A percentile compares a stretch with the other conserved stretches of the same genome.
phyloP scores from a whole-genome alignment of 352 stramenopile genomes.

The Pythium utonaiense region DNA sequence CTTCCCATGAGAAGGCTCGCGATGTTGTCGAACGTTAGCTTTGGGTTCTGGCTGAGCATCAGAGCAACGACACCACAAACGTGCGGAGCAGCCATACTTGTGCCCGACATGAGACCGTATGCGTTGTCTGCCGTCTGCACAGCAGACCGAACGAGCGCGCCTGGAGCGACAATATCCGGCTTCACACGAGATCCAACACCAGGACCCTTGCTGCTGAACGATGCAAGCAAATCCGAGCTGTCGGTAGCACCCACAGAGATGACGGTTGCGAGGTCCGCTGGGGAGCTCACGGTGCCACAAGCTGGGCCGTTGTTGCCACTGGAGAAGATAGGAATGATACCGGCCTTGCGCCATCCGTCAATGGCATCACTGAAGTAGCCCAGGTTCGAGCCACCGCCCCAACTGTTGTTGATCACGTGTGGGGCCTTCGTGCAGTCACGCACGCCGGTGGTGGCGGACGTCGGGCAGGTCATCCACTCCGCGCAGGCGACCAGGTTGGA shows the following conservation, averaged over 20 bases:
- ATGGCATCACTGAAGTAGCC: slow-evolving; percentile 24
- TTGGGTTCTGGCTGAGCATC: slow-evolving; percentile 23
- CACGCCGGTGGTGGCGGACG: slow-evolving; percentile 2
- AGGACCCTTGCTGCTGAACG: slow-evolving; percentile 32
- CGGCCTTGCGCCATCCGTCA: slow-evolving; percentile 26
- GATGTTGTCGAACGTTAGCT: slow-evolving; percentile 28
- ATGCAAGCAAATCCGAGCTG: slow-evolving; percentile 20
- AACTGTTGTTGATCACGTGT: slow-evolving; percentile 39
- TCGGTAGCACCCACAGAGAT: slow-evolving; percentile 33
- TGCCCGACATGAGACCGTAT: slow-evolving; percentile 28
- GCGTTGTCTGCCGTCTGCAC: slow-evolving; percentile 17
- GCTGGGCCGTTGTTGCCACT: slow-evolving; percentile 28
- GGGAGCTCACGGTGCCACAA: slow-evolving; percentile 27
- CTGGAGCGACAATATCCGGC: slow-evolving; percentile 32
- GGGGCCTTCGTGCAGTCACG: slow-evolving; percentile 34
- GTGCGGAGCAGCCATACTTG: slow-evolving; percentile 33
- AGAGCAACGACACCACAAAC: slow-evolving; percentile 30
- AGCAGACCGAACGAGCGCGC: slow-evolving; percentile 20
- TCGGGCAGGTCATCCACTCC: slow-evolving; percentile 26
- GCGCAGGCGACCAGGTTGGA: slow-evolving; percentile 23
- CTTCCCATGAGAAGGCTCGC: slow-evolving; percentile 4
- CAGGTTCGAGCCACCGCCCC: slow-evolving; percentile 22
- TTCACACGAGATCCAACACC: slow-evolving; percentile 15
- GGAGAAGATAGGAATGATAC: slow-evolving; percentile 36
- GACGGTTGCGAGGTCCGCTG: slow-evolving; percentile 26